Evolutionary conservation across 768 basidiomycete species (phyloP).

Genomic region (Pulveroboletus sp.): DNA sequence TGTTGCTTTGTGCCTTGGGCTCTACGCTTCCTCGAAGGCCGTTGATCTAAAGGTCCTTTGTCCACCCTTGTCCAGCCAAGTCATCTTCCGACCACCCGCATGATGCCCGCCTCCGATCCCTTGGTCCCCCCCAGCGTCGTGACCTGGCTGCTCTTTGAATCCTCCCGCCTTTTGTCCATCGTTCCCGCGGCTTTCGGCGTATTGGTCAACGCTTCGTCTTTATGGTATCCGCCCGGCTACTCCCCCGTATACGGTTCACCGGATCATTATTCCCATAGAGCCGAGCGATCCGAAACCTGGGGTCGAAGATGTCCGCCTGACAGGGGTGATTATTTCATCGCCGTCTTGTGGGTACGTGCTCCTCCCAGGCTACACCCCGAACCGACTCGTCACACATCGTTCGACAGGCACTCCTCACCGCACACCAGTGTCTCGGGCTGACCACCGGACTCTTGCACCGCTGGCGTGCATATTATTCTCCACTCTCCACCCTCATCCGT

Average conservation of each 20-base stretch:
- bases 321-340: slow-evolving; percentile 61
- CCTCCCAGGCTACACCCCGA: slow-evolving; percentile 1
- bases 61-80: slow-evolving; percentile 40
- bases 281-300: slow-evolving; percentile 15
- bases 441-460: slow-evolving; percentile 86
- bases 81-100: slow-evolving; percentile 68
- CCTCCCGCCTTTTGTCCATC: slow-evolving; percentile 64
- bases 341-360: slow-evolving; percentile 64
- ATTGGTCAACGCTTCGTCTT: slow-evolving; percentile 55
- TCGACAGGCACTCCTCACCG: slow-evolving; percentile 72
- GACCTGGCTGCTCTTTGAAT: slow-evolving; percentile 63
- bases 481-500: slow-evolving; percentile 83
- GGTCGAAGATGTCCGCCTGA: slow-evolving; percentile 41
- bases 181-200: slow-evolving; percentile 70
- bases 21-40: not conserved
- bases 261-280: not conserved
- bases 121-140: slow-evolving; percentile 47
- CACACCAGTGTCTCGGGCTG: slow-evolving; percentile 81
- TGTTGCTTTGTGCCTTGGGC: not conserved
- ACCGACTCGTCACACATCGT: not conserved
- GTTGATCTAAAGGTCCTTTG: slow-evolving; percentile 9
- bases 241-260: slow-evolving; percentile 5
- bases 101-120: slow-evolving; percentile 46
- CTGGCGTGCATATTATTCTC: slow-evolving; percentile 89
- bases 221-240: slow-evolving; percentile 43